A percentile compares a stretch with the other conserved stretches of the same genome.
Evolutionary conservation across 805 yeast genomes (phyloP).

Genomic region (Danielia oregonensis): DNA sequence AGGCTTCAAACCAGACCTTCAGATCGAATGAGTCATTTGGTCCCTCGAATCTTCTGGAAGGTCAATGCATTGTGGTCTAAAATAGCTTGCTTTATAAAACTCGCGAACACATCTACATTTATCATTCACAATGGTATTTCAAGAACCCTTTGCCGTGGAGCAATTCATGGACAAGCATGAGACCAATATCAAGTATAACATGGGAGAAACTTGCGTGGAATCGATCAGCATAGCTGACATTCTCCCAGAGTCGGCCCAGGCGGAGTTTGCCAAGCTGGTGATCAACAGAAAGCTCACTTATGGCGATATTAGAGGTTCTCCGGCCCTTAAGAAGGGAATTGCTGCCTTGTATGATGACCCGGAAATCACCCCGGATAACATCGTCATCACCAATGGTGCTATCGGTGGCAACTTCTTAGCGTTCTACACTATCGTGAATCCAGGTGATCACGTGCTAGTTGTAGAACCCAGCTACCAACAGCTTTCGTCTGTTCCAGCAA

Average conservation of each 20-base stretch:
- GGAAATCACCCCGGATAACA: conserved; percentile 26
- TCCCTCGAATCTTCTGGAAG: too few relatives aligned
- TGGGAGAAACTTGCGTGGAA: conserved; percentile 52
- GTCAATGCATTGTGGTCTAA: too few relatives aligned
- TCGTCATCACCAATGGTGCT: conserved; percentile 51
- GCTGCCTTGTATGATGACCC: conserved; percentile 32
- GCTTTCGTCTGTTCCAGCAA: conserved; percentile 42
- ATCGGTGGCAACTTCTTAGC: conserved; percentile 52
- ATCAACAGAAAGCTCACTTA: conserved; percentile 33
- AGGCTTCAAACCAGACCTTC: too few relatives aligned
- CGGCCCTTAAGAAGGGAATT: conserved; percentile 32
- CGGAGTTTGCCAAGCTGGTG: conserved; percentile 9
- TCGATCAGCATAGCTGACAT: conserved; percentile 42
- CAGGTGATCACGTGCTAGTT: conserved; percentile 46
- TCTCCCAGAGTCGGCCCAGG: conserved; percentile 18
- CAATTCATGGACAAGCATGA: conserved; percentile 53
- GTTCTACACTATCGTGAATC: conserved; percentile 40
- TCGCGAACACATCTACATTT: too few relatives aligned
- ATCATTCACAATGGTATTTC: too few relatives aligned
- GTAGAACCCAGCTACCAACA: conserved; percentile 52
- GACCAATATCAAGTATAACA: conserved; percentile 32
- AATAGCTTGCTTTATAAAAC: too few relatives aligned
- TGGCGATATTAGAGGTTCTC: conserved; percentile 46
- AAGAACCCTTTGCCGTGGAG: conserved; percentile 48
- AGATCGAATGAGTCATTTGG: too few relatives aligned